Evolutionary conservation across 345 rosid genomes (phyloP), one percentile per base, ranked within the genome.

Genomic region (Cardamine chenopodiifolia): DNA sequence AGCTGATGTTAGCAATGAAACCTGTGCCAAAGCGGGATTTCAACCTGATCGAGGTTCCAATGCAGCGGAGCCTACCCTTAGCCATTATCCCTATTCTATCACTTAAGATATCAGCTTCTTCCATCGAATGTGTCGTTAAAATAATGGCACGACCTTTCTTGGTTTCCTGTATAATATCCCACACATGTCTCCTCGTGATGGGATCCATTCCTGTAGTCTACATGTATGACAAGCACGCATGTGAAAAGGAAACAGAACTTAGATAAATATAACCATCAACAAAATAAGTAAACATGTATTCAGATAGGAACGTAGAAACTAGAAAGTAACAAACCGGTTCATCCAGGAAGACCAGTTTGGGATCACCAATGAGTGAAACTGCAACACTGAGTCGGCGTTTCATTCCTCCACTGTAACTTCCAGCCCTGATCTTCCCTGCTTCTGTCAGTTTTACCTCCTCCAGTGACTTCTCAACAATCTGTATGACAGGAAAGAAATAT

Each of bases 161-260:
- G 17, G 96, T 85, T 71, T 80, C 77, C 82, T 87, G 90, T 80
- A 91, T 94, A 39, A 90, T 88, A 78, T 94, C 97, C 98, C 95
- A 90, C 8, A 90, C 96, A 56, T 91, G 97, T 85, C 96, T 87
- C 75, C 97, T 90, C 1, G 98, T 87, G 82, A 88, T 85, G 10
- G 98, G 98, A 75, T 90, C 95, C 97, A 94, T 91, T 14, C 98
- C 93, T 5, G 97, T 90, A n/a, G 97, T 86, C 97, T 90, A 87
- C 53, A 72, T 66, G 62, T 12, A 50, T 9, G 35, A 9, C 20
- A 48, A 64, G 15, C 20, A 45, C 0, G n/a, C 45, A 58, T 57
- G 35, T 20, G 59, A 15, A 64, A 58, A 67, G 55, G 8, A 32
- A 34, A 42, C n/a, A 2, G 50, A 52, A 35, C 26, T 59, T 70